Percentiles rank a stretch among this genome's conserved stretches.
Evolutionary conservation across 2,329 filamentous ascomycete genomes (phyloP).

Genomic region (Neopestalotiopsis sp.): DNA sequence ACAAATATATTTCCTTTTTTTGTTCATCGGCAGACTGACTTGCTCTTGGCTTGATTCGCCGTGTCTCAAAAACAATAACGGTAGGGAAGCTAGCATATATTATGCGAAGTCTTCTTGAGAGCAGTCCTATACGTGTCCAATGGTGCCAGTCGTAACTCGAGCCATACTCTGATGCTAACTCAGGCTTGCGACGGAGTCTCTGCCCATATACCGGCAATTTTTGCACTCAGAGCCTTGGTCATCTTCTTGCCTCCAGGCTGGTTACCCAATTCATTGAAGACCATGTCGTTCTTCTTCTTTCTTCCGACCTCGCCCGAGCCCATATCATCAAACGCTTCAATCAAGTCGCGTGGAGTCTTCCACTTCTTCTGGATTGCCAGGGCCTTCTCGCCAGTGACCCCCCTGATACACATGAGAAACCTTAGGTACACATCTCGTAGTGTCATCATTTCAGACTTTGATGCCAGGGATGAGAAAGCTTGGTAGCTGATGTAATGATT

Average conservation of each 20-base stretch:
- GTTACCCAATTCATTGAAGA: conserved; percentile 59
- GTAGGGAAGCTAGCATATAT: not conserved
- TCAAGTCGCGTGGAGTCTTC: conserved; percentile 73
- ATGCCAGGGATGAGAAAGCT: conserved; percentile 73
- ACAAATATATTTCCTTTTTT: not conserved
- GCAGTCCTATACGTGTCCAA: not conserved
- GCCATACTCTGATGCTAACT: not conserved
- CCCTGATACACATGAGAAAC: conserved; percentile 83
- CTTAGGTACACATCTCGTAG: conserved; percentile 78
- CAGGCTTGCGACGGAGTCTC: conserved; percentile 33
- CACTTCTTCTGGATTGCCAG: conserved; percentile 80
- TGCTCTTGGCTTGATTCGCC: not conserved
- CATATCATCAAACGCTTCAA: conserved; percentile 70
- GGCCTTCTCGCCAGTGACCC: conserved; percentile 78
- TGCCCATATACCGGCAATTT: conserved; percentile 76
- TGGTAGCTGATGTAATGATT: conserved; percentile 71
- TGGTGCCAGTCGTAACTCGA: not conserved
- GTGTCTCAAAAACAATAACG: not conserved
- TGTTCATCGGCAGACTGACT: not conserved
- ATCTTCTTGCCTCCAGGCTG: conserved; percentile 74
- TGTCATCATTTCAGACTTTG: conserved; percentile 77
- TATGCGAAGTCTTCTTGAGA: not conserved
- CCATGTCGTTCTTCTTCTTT: conserved; percentile 64
- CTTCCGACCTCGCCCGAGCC: conserved; percentile 52
- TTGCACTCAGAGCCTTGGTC: conserved; percentile 66